A percentile compares a stretch with the other conserved stretches of the same genome.
Conservation (phyloP, 768 basidiomycete genomes). For the Tylopilus cervinicoccineus region DNA sequence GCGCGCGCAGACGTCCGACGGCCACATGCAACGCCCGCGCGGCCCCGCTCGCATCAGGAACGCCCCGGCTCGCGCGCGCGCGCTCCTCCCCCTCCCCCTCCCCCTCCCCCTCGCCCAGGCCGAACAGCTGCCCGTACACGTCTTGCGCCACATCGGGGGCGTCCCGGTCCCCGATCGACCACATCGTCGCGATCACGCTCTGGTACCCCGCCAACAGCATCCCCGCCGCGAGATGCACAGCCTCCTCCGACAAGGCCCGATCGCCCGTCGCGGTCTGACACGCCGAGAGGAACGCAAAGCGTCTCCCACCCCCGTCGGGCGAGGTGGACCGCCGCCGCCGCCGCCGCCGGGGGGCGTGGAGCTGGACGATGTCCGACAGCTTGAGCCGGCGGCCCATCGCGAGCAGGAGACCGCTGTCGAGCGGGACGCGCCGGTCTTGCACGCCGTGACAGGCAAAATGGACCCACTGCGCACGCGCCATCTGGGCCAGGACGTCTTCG, state of each 20-base stretch:
- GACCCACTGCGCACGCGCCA: background rate
- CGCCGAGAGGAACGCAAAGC: background rate
- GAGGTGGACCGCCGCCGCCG: too few species aligned
- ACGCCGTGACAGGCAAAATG: background rate
- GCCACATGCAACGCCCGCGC: background rate
- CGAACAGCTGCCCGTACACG: background rate
- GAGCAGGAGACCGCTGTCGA: background rate
- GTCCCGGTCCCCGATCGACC: background rate
- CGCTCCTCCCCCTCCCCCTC: too few species aligned
- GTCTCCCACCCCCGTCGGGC: too few species aligned
- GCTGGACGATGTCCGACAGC: background rate
- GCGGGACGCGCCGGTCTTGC: background rate
- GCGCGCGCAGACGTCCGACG: background rate
- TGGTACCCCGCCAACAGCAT: background rate
- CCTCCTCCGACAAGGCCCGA: background rate
- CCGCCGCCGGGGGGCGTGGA: too few species aligned
- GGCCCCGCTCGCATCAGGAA: background rate
- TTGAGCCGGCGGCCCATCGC: background rate
- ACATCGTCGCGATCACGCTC: conserved; percentile 1
- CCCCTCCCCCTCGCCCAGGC: too few species aligned
- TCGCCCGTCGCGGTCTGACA: background rate
- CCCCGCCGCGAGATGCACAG: background rate
- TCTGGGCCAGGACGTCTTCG: background rate
- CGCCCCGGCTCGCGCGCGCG: too few species aligned
- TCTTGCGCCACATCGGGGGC: background rate